Base-by-base conservation (phyloP, 805 yeast genomes). In the Cyberlindnera galapagoensis region DNA sequence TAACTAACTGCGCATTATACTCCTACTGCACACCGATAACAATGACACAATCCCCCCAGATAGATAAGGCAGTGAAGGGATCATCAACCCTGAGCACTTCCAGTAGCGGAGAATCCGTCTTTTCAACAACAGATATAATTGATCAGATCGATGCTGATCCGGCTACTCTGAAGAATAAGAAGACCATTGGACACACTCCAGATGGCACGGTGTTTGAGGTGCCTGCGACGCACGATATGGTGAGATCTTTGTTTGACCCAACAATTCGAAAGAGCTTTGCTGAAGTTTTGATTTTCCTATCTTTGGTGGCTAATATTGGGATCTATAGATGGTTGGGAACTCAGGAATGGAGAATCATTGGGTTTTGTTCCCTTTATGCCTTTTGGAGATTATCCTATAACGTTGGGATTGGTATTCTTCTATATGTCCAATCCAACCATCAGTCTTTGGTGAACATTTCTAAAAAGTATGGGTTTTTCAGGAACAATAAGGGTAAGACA, bases 371-470 rank as follows among this genome's bases (percentile, higher is more conserved):
- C 4, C 62, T 79, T 31, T 84, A 82, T 48, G 52, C 77, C 9
- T 73, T 79, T 51, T 84, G 94, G 90, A 69, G 95, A 47, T 51
- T 76, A 25, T 66, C 76, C 17, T 84, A 84, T 58, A 85, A 84
- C 51, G 63, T 74, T 18, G 94, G 94, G n/a, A 80, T 84, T 40
- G 95, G 94, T 21, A 62, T 66, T 39, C 53, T 84, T 15, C 62
- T 84, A 21, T 69, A 72, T 42, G 65, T 67, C 38, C 95, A 84
- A 54, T 78, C 88, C 7, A 71, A 76, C 31, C 56, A 70, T 42
- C 66, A 67, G 37, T 47, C 61, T 9, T 56, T 81, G 37, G 79
- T 79, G 12, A 54, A 64, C 10, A 70, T 71, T 70, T 68, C 80
- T 19, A 58, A 56, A 27, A 49, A 59, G 6, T 51, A 57, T 35